These are phyloP conservation scores for Hemerocallis citrina DNA, from an alignment of 106 monocot genomes.

Conservation along the genomic window DNA sequence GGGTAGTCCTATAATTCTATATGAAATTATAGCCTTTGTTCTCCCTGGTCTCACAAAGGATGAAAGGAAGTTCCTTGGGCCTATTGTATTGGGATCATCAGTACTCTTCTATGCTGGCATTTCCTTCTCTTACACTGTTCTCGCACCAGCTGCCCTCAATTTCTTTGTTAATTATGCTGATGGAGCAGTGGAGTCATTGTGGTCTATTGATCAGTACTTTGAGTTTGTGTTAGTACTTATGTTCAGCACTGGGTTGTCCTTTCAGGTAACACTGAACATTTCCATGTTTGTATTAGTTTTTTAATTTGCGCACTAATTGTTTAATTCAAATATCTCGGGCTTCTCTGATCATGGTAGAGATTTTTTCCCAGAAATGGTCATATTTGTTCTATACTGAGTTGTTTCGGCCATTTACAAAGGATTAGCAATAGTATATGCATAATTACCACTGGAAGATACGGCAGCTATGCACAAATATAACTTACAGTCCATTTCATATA, in stretches of 20 bases:
- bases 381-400: too few relatives aligned
- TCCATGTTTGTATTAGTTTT: too few relatives aligned
- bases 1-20: slow-evolving; percentile 87
- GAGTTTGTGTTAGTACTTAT: slow-evolving; percentile 92
- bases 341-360: too few relatives aligned
- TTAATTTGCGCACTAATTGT: too few relatives aligned
- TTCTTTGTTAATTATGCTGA: slow-evolving; percentile 99
- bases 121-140: slow-evolving; percentile 77
- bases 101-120: slow-evolving; percentile 90
- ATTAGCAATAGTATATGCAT: too few relatives aligned
- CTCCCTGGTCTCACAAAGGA: slow-evolving; percentile 83
- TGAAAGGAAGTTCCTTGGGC: slow-evolving; percentile 86
- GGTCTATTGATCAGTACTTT: slow-evolving; percentile 99
- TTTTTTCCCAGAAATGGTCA: too few relatives aligned
- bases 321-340: too few relatives aligned
- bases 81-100: slow-evolving; percentile 97
- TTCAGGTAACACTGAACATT: slow-evolving; percentile 55
- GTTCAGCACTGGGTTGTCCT: slow-evolving; percentile 98
- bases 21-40: slow-evolving; percentile 96
- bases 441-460: too few relatives aligned
- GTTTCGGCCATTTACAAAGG: too few relatives aligned
- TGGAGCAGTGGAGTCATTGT: slow-evolving; percentile 91
- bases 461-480: too few relatives aligned
- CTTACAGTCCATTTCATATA: too few relatives aligned
- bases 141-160: slow-evolving; percentile 84